Base-by-base conservation (phyloP, 1,139 yeast genomes). In the Debaryomycetaceae sp. region DNA sequence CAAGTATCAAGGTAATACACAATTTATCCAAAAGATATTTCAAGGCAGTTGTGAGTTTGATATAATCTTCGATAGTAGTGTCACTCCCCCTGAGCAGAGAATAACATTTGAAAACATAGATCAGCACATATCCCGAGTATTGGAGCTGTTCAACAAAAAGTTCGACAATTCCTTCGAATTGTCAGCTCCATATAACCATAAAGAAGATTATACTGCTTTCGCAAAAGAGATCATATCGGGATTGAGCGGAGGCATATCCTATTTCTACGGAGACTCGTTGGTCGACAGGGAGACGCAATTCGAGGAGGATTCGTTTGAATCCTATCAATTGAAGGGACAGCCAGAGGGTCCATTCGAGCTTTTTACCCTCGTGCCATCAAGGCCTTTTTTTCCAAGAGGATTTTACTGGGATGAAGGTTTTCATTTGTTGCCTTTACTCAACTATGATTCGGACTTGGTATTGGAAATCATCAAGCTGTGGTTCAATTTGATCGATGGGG, bases 361-460 rank as follows among this genome's bases (percentile, higher is more conserved):
- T 35, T 87, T 90, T 55, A 80, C 95, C 0, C 73, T 89, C 38
- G 95, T 90, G 29, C 99, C 99, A 1, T 88, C 97, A 40, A 76
- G 99, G 45, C 90, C 97, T 0, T 88, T 88, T 57, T 93, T 93
- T 66, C 98, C 99, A 6, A 76, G 99, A 51, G 99, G 99, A 0
- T 93, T 93, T 59, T 88, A 88, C 59, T 93, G 99, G 99, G 99
- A 95, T 64, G 99, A 95, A 66, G 99, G 99, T 0, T 93, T 93
- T 65, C 97, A 93, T 62, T 72, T 93, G 50, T 71, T 91, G 36
- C 96, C 96, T 4, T 70, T 93, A 34, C 65, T 88, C 51, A 84
- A 85, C 42, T 91, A 85, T 61, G 99, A 93, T 62, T 78, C 89
- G 7, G 97, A 90, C 58, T 70, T 93, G 39, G 89, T 84, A 0